Percentiles rank a stretch among this genome's conserved stretches.
Conservation (phyloP, 192 early-diverging fungal genomes). For the Coemansia sp. region DNA sequence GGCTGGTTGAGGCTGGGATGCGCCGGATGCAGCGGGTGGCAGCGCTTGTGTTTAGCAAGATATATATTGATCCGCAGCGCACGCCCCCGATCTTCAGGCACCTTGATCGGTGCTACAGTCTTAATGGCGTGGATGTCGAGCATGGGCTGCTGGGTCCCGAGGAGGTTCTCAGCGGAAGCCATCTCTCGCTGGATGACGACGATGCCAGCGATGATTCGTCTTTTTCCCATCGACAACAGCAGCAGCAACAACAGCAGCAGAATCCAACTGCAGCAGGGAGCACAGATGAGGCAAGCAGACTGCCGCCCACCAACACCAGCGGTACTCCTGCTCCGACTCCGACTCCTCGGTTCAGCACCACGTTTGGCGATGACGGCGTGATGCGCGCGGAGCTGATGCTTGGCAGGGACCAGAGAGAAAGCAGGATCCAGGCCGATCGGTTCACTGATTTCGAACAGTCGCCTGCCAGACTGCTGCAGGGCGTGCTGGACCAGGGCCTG, state of each 20-base stretch:
- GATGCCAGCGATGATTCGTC: no score
- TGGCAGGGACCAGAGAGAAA: constrained; percentile 63
- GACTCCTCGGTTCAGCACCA: constrained; percentile 39
- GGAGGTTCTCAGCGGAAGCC: constrained; percentile 5
- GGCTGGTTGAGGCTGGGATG: constrained; percentile 10
- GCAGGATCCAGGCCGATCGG: constrained; percentile 60
- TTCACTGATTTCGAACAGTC: constrained; percentile 76
- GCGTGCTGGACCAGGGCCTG: constrained; percentile 72
- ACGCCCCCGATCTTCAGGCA: constrained; percentile 29
- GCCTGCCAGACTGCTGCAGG: constrained; percentile 67
- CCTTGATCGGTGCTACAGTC: constrained; percentile 43
- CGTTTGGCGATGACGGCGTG: constrained; percentile 20
- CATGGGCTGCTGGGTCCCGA: neutral
- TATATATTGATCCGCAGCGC: constrained; percentile 46
- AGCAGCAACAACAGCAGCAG: neutral
- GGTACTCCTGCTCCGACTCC: neutral
- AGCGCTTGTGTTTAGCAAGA: constrained; percentile 33
- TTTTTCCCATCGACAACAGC: neutral
- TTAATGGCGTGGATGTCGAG: constrained; percentile 11
- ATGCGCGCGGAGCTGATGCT: constrained; percentile 49
- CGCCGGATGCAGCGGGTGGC: constrained; percentile 1
- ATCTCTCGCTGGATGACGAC: constrained; percentile 5
- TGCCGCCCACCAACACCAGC: no score
- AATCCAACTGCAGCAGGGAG: neutral
- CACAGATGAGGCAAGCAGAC: no score